Evolutionary conservation across 345 rosid species (phyloP).

Genomic region (Eucalyptus caleyi): DNA sequence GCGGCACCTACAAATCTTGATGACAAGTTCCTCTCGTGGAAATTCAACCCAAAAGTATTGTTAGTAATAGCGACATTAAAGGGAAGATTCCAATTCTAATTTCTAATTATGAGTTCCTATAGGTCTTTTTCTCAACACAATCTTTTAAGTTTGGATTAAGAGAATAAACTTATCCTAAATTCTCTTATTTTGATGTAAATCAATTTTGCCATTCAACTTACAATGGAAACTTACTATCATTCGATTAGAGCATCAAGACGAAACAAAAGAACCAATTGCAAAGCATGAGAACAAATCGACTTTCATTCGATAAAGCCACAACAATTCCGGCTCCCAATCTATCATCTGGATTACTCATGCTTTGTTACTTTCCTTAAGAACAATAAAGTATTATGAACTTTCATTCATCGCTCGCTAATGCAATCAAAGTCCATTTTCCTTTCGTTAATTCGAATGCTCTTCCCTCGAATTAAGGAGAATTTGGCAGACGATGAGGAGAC

Average conservation of each 20-base stretch:
- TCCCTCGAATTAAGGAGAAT: background rate
- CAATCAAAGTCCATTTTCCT: background rate
- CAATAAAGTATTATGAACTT: background rate
- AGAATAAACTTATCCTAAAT: background rate
- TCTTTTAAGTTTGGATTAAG: background rate
- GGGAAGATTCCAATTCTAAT: background rate
- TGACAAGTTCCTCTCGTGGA: background rate
- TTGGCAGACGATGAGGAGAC: background rate
- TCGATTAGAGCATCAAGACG: background rate
- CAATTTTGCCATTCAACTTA: background rate
- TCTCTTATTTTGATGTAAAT: background rate
- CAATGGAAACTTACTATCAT: background rate
- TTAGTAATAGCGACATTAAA: background rate
- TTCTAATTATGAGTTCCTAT: background rate
- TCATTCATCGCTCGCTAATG: background rate
- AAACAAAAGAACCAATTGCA: fast-evolving
- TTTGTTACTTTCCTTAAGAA: background rate
- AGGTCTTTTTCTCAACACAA: background rate
- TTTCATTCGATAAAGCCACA: background rate
- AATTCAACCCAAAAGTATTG: background rate
- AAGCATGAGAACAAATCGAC: background rate
- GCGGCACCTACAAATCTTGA: background rate
- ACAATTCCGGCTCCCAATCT: fast-evolving
- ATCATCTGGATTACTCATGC: background rate
- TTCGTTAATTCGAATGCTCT: background rate